Evolutionary conservation across 805 yeast genomes (phyloP).

Genomic region (Candida jianshihensis): DNA sequence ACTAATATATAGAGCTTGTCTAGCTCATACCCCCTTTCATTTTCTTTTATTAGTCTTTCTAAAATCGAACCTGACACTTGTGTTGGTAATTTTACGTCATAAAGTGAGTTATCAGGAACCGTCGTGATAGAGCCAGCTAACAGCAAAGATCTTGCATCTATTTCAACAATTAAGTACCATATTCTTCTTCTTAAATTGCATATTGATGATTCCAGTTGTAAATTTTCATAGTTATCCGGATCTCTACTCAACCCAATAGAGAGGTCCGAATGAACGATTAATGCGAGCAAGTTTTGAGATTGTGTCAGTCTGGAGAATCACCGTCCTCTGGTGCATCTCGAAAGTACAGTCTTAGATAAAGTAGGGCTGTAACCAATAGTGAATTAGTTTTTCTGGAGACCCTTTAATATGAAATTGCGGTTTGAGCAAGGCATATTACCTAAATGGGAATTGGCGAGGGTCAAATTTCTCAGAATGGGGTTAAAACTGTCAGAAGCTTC

Average conservation of each 20-base stretch:
- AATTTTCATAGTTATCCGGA: constrained; percentile 25
- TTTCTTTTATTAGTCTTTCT: constrained; percentile 9
- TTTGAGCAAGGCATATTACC: constrained; percentile 30
- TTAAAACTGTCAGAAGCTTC: constrained; percentile 11
- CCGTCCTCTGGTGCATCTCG: constrained; percentile 40
- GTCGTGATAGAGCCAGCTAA: constrained; percentile 10
- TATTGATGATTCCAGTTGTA: constrained; percentile 1
- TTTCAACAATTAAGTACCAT: constrained; percentile 12
- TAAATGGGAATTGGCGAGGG: constrained; percentile 24
- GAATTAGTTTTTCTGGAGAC: constrained; percentile 29
- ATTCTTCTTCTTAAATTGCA: constrained; percentile 14
- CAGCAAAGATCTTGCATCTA: constrained; percentile 8
- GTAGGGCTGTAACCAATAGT: constrained; percentile 33
- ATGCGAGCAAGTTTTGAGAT: constrained; percentile 29
- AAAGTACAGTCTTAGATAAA: constrained; percentile 33
- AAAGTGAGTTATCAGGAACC: constrained; percentile 4
- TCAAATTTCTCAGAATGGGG: no score
- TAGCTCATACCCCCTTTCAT: no score
- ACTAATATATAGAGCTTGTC: no score
- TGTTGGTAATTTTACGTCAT: constrained; percentile 14
- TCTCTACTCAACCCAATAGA: constrained; percentile 42
- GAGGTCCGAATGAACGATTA: constrained; percentile 36
- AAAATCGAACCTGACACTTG: constrained; percentile 6
- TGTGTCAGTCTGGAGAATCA: constrained; percentile 35
- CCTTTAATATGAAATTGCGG: constrained; percentile 35